These are phyloP conservation scores for Mucor plumbeus DNA, from an alignment of 371 early-diverging fungal genomes.

Conservation along the genomic window DNA sequence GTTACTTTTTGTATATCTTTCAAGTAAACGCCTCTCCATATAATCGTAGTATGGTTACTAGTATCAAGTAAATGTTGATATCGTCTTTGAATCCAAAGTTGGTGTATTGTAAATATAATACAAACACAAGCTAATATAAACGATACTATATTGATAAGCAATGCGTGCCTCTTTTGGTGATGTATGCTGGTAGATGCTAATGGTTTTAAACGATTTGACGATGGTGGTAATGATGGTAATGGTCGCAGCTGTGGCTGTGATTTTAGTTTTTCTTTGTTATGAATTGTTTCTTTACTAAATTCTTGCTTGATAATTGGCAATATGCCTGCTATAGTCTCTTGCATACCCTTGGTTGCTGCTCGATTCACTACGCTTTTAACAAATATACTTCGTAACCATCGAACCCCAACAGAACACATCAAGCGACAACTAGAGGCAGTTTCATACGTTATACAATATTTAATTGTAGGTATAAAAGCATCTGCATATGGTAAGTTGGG, in stretches of 20 bases:
- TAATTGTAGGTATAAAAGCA: constrained; percentile 56
- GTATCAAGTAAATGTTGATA: constrained; percentile 1
- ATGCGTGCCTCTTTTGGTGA: background rate
- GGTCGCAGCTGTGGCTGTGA: background rate
- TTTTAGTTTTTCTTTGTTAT: background rate
- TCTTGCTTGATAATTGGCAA: constrained; percentile 17
- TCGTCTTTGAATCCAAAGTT: constrained; percentile 6
- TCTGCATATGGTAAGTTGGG: constrained; percentile 61
- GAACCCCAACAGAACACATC: constrained; percentile 54
- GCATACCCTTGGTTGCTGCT: constrained; percentile 48
- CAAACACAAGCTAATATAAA: constrained; percentile 2
- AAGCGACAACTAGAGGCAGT: constrained; percentile 41
- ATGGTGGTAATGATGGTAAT: background rate
- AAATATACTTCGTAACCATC: constrained; percentile 60
- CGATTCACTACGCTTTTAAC: constrained; percentile 54
- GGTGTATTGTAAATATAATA: constrained; percentile 19
- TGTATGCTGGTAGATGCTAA: too few species aligned
- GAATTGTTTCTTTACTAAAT: background rate
- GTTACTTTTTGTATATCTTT: constrained; percentile 48
- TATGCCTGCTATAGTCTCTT: constrained; percentile 30
- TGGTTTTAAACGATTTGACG: background rate
- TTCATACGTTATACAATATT: constrained; percentile 58
- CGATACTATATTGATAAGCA: background rate
- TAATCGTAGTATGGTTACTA: background rate
- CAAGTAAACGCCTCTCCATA: constrained; percentile 54